phyloP scores from a whole-genome alignment of 768 basidiomycete species.

The Leucosporidium scottii region DNA sequence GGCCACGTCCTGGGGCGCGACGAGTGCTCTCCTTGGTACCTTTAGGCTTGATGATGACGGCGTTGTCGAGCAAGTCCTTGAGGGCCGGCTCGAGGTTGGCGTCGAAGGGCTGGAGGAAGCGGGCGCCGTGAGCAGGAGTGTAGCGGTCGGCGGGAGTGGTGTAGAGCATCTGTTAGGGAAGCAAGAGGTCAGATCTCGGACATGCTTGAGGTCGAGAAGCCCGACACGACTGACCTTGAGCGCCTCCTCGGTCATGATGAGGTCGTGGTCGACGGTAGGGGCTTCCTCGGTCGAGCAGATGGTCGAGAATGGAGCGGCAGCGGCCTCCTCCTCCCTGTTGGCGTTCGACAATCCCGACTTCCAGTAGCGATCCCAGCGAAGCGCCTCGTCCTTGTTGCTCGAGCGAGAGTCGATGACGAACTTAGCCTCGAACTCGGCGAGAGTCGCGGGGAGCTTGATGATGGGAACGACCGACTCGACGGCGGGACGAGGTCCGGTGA shows the following conservation, averaged over 20 bases:
- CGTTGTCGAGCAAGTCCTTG: constrained; percentile 56
- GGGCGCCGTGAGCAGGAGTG: constrained; percentile 4
- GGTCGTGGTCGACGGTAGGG: background rate
- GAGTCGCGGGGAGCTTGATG: constrained; percentile 47
- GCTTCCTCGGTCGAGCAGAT: background rate
- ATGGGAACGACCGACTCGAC: constrained; percentile 50
- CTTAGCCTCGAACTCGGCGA: constrained; percentile 42
- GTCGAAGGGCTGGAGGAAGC: constrained; percentile 16
- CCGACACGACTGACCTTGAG: constrained; percentile 6
- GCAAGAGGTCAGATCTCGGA: background rate
- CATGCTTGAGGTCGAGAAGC: background rate
- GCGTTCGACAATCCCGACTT: constrained; percentile 70
- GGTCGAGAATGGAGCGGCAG: background rate
- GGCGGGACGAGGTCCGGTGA: constrained; percentile 52
- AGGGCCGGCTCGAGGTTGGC: constrained; percentile 36
- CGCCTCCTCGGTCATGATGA: background rate
- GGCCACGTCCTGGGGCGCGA: constrained; percentile 57
- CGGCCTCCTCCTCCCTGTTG: constrained; percentile 56
- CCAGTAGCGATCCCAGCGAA: constrained; percentile 12
- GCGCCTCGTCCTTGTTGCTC: background rate
- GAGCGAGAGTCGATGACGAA: background rate
- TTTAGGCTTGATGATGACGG: constrained; percentile 55
- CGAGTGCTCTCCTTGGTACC: constrained; percentile 55
- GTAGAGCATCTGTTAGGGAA: constrained; percentile 15
- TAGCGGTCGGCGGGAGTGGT: constrained; percentile 24